Base-by-base conservation (phyloP, 495 filamentous ascomycete species). In the Aspergillus funiculosus region DNA sequence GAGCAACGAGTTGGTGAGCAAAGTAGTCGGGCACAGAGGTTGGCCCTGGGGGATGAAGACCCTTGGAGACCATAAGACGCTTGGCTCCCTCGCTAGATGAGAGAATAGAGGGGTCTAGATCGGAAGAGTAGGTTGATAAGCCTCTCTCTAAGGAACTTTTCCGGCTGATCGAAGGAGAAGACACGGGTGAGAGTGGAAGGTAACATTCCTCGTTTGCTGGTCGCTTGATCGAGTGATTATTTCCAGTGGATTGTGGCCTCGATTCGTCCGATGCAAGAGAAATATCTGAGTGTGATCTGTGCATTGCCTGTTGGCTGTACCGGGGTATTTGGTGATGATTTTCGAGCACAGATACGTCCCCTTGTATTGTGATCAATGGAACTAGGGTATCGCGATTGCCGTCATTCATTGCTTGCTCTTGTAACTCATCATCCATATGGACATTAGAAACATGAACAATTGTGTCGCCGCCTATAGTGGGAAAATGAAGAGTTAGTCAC, bases 381-480 rank as follows among this genome's bases (percentile, higher is more conserved):
- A 42, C 21, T 3, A 27, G 21, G n/a, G 17, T 37, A 5, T 51
- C 39, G 26, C 15, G 15, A 37, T 31, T n/a, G 6, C 10, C 37
- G 19, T 30, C 26, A 14, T 30, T 28, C 11, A 31, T 7, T 29
- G 21, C 11, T 13, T 37, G 34, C 4, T 39, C 50, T 17, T 48
- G 47, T 6, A 48, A 19, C 25, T 56, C 50, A 2, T 62, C 59
- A 8, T 44, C 45, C 27, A 62, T 30, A 15, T 59, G 48, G 8
- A 54, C 56, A 39, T 62, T 48, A 5, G 46, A 53, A 18, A 62
- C 59, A 20, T 54, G 44, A n/a, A 62, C 46, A 7, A 46, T 40
- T 15, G 53, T 57, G 13, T 57, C 56, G 17, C 46, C 47, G 35
- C 48, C 59, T 62, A n/a, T n/a, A n/a, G n/a, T n/a, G 24, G 13